Evolutionary conservation across 192 early-diverging fungal genomes (phyloP), one percentile per base, ranked within the genome.

Genomic region (Coemansia sp.): DNA sequence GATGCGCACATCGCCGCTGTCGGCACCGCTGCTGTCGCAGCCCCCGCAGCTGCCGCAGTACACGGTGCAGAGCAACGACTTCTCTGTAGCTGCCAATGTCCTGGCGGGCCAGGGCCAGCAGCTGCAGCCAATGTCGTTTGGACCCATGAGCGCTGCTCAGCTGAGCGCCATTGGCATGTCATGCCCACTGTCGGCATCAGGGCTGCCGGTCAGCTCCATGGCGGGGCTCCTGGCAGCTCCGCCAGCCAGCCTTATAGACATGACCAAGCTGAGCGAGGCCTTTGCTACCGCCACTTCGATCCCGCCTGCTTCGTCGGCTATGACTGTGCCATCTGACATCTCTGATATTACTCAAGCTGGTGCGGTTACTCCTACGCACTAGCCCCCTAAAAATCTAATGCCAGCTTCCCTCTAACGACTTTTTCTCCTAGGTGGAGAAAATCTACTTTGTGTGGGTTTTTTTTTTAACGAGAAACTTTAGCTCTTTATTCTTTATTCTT

Each of bases 181-280:
- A 13, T 45, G n/a, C 43, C 31, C 40, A 1, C 13, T 26, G 48
- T 36, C 45, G 37, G 19, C 62, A 12, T 38, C 61, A 10, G n/a
- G 42, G 49, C 33, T 74, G 71, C 71, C 62, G 65, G 71, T 59
- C 65, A 51, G 31, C 38, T 38, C 71, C 53, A 68, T 73, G 71
- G 60, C 45, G 6, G 48, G 68, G 16, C 67, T 55, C 13, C 3
- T 46, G 14, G 23, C 46, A 18, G 44, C 18, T 57, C 53, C 39
- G 48, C 48, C 35, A 35, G 30, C 43, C 55, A 48, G 59, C 40
- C 23, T 63, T 15, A 61, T 70, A 44, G 74, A 78, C 46, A 63
- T 70, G 52, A 36, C 23, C 43, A 78, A 60, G 31, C 57, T 77
- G 7, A 51, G 54, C 19, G 63, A 65, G n/a, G 55, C 59, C 47